Percentiles rank a stretch among this genome's conserved stretches.
phyloP scores from a whole-genome alignment of 2,329 filamentous ascomycete species.

The Blastomyces gilchristii region DNA sequence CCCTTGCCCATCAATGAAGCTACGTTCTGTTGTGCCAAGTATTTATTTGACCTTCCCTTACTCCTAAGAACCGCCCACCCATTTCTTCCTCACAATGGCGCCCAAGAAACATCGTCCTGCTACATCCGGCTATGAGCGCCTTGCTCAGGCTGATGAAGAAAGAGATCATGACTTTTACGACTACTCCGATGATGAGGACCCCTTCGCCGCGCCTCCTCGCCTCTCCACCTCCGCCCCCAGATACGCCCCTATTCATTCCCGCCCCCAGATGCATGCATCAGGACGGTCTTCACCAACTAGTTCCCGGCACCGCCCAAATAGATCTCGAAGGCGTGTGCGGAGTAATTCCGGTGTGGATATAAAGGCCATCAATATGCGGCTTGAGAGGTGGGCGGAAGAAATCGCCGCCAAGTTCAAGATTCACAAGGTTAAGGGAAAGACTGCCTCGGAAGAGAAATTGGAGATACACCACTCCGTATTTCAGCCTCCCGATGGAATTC shows the following conservation, averaged over 20 bases:
- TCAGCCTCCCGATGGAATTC: slow-evolving; percentile 77
- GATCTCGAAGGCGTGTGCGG: slow-evolving; percentile 43
- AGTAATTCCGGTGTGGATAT: slow-evolving; percentile 85
- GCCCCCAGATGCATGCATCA: slow-evolving; percentile 43
- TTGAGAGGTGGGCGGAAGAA: slow-evolving; percentile 96
- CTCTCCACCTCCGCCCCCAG: slow-evolving; percentile 48
- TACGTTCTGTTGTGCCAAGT: not conserved
- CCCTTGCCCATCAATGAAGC: slow-evolving; percentile 3
- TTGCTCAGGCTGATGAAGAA: slow-evolving; percentile 66
- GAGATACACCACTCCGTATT: slow-evolving; percentile 98
- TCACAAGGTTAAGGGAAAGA: slow-evolving; percentile 60
- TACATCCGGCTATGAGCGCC: slow-evolving; percentile 74
- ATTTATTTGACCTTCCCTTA: not conserved
- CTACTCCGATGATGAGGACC: slow-evolving; percentile 54
- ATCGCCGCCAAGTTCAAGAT: slow-evolving; percentile 97
- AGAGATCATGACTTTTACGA: slow-evolving; percentile 42
- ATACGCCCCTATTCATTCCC: slow-evolving; percentile 49
- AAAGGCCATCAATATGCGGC: slow-evolving; percentile 90
- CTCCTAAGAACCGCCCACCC: not conserved
- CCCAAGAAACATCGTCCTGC: slow-evolving; percentile 49
- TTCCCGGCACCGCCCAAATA: slow-evolving; percentile 37
- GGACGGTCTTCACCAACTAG: slow-evolving; percentile 30
- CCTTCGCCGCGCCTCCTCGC: slow-evolving; percentile 45
- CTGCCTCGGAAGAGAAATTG: slow-evolving; percentile 68
- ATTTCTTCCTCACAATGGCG: slow-evolving; percentile 20